Base-by-base conservation (phyloP, 805 yeast genomes). In the Priceomyces fermenticarens region DNA sequence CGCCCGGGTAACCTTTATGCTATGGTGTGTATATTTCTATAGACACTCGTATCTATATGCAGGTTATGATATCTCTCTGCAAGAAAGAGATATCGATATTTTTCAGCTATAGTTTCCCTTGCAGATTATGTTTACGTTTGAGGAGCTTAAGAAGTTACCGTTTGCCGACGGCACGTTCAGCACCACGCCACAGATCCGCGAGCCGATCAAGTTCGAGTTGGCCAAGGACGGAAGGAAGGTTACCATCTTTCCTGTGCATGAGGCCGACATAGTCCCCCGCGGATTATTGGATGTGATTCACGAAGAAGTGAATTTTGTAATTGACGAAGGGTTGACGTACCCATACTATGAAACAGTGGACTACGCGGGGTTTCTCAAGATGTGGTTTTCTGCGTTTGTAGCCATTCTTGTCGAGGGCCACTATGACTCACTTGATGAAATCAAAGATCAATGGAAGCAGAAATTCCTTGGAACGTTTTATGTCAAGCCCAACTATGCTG, bases 401-500 rank as follows among this genome's bases (percentile, higher is more conserved):
- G 87, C 83, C 0, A 65, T 88, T 3, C 60, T 87, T 52, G 55
- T 88, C 4, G 68, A 69, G 14, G 73, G 73, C 2, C 52, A 57
- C 4, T 48, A 55, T 38, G 16, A 44, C 2, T 39, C 50, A 2
- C 25, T 52, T n/a, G 38, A 46, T 6, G 37, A 46, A 12, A 35
- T 36, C 2, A 43, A 40, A 2, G 40, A 54, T 35, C 80, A 78
- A 8, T 79, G 84, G 81, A 63, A 67, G 3, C 54, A 66, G 0
- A 47, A 51, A 5, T 76, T 81, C 44, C 57, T 88, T 34, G 97
- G 97, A 1, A 77, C 85, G 2, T 85, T 83, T 57, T 86, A 83
- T 59, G 70, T 89, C 52, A 88, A 86, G 55, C 96, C 98, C 12
- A 90, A 90, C 61, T 90, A 89, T 57, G 63, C 72, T 2, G 96